Evolutionary conservation across 495 filamentous ascomycete genomes (phyloP).

Genomic region (Neurospora sp.): DNA sequence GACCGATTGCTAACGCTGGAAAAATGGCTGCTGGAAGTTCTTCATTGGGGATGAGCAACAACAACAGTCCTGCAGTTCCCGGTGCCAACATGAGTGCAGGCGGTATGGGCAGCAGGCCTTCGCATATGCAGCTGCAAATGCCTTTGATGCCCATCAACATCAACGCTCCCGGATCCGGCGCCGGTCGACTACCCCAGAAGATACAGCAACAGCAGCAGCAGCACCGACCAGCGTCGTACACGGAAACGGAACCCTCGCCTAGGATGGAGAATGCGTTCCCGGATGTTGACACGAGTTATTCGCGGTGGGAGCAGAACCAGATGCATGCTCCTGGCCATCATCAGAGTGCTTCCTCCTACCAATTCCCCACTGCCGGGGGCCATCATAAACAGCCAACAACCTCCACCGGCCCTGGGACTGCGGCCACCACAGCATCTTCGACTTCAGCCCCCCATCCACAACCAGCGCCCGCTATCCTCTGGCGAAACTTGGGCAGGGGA

Average conservation of each 20-base stretch:
- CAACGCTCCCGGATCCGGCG: slow-evolving; percentile 13
- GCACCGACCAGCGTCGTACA: slow-evolving; percentile 22
- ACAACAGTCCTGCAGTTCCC: not conserved
- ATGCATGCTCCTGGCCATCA: not conserved
- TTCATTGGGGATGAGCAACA: not conserved
- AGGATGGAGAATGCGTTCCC: slow-evolving; percentile 18
- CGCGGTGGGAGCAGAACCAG: slow-evolving; percentile 19
- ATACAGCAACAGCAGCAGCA: not conserved
- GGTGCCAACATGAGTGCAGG: not conserved
- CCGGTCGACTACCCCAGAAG: not conserved
- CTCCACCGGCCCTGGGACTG: not conserved
- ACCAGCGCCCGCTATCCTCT: not conserved
- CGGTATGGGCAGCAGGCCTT: not conserved
- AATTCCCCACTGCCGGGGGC: not conserved
- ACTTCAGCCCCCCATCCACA: not conserved
- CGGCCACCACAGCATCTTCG: not conserved
- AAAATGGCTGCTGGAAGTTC: not conserved
- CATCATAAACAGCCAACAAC: not conserved
- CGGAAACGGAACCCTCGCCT: slow-evolving; percentile 37
- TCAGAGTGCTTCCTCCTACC: not conserved
- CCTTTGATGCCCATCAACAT: not conserved
- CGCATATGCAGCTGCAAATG: not conserved
- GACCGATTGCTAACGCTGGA: not conserved
- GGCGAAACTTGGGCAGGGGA: not conserved
- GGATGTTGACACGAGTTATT: slow-evolving; percentile 31